These are phyloP conservation scores for Penicillium capsulatum DNA, from an alignment of 2,329 filamentous ascomycete genomes.

Conservation along the genomic window DNA sequence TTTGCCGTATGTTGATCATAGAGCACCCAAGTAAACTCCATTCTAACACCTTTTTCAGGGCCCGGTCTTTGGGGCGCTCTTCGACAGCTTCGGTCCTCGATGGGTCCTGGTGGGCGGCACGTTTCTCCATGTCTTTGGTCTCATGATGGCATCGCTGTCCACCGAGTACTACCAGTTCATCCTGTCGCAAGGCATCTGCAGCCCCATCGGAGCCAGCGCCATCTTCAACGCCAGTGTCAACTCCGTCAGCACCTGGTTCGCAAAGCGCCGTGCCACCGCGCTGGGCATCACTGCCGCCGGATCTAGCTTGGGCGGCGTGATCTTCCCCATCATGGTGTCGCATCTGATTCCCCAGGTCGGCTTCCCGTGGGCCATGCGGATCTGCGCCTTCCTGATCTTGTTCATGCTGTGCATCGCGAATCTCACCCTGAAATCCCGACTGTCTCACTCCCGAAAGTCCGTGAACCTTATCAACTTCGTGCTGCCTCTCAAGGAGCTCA, in stretches of 20 bases:
- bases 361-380: constrained; percentile 57
- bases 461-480: constrained; percentile 19
- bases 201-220: constrained; percentile 48
- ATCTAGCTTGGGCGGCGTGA: constrained; percentile 55
- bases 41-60: constrained; percentile 33
- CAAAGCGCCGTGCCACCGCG: constrained; percentile 49
- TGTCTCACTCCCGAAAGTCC: constrained; percentile 29
- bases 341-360: constrained; percentile 52
- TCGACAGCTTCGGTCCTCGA: constrained; percentile 60
- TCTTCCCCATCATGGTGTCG: constrained; percentile 60
- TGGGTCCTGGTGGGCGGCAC: constrained; percentile 50
- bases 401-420: constrained; percentile 52
- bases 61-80: constrained; percentile 60
- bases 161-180: constrained; percentile 56
- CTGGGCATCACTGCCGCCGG: constrained; percentile 54
- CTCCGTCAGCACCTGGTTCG: constrained; percentile 50
- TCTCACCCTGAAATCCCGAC: constrained; percentile 50
- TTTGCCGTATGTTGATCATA: constrained; percentile 17
- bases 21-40: background rate
- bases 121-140: constrained; percentile 54
- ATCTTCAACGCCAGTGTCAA: constrained; percentile 46
- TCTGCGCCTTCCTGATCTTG: constrained; percentile 58
- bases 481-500: constrained; percentile 21
- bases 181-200: constrained; percentile 53
- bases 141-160: constrained; percentile 56